A percentile compares a stretch with the other conserved stretches of the same genome.
These are phyloP conservation scores for Lasiosphaeriaceae sp. DNA, from an alignment of 495 filamentous ascomycete species.

Conservation along the genomic window DNA sequence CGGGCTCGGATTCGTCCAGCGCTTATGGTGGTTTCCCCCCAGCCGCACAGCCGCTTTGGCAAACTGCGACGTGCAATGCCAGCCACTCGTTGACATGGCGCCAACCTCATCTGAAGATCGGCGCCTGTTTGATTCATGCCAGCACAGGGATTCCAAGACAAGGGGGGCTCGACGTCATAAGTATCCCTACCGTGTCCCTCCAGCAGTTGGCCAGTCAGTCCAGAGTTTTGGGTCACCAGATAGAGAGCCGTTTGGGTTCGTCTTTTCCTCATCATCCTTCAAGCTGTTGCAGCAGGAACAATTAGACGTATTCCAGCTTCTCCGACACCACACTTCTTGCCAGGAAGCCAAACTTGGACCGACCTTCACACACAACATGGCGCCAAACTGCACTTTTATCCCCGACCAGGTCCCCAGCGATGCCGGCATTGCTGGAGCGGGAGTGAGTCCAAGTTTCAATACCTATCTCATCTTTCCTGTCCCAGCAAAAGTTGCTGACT, in stretches of 20 bases:
- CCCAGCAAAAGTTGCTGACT: background rate
- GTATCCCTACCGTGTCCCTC: too few relatives aligned
- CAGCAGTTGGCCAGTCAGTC: too few relatives aligned
- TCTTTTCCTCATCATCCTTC: too few relatives aligned
- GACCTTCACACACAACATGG: background rate
- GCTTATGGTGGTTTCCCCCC: too few relatives aligned
- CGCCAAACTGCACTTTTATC: conserved; percentile 42
- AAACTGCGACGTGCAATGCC: background rate
- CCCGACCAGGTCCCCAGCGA: conserved; percentile 45
- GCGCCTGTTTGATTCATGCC: conserved; percentile 7
- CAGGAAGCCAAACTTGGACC: background rate
- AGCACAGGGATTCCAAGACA: too few relatives aligned
- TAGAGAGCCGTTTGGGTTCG: too few relatives aligned
- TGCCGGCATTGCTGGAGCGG: conserved; percentile 54
- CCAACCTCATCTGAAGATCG: conserved; percentile 1
- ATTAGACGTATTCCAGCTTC: too few relatives aligned
- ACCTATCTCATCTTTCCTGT: background rate
- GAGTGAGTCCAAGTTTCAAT: conserved; percentile 38
- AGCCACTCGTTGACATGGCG: conserved; percentile 5
- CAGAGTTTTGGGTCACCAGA: too few relatives aligned
- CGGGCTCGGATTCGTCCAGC: too few relatives aligned
- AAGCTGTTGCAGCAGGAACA: too few relatives aligned
- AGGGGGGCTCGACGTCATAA: too few relatives aligned
- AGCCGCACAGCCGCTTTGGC: too few relatives aligned
- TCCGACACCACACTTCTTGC: background rate